Base-by-base conservation (phyloP, 768 basidiomycete genomes). In the Amanita rubescens region DNA sequence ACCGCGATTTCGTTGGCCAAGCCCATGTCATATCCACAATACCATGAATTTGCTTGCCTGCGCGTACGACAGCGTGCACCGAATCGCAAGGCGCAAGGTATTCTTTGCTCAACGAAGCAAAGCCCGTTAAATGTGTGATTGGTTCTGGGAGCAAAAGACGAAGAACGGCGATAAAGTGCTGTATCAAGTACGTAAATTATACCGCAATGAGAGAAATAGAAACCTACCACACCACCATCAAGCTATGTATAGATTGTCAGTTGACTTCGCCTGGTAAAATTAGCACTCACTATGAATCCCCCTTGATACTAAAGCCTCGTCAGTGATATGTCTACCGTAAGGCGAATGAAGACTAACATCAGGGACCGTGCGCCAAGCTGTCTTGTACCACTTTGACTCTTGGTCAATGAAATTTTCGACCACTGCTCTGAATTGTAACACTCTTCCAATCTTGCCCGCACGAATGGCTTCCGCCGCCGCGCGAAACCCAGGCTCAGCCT, bases 71-170 rank as follows among this genome's bases (percentile, higher is more conserved):
- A 19, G 79, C 72, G 58, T 81, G 74, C 60, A 95, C 78, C 8
- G 90, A 92, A 71, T 94, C 92, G 59, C 84, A 80, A 0, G 91
- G 92, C 2, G 77, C 73, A 34, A 94, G 80, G 65, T 83, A 82
- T 12, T 82, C 75, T 58, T 83, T 78, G 67, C 84, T 85, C 33
- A 90, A 74, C 3, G 84, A 80, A 9, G 87, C 76, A 61, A 81
- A 78, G 2, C 79, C 82, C 20, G 84, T 78, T 19, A 94, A 68
- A 46, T 77, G 71, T 6, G 73, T 77, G 55, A 85, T 59, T 11
- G 73, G 68, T 11, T 70, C 56, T 9, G 82, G 75, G 56, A 89
- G 78, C 41, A 84, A 74, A 25, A 77, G 69, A 17, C 86, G 78
- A 27, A 90, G 68, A 4, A 78, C 79, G 0, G 84, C 86, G 11